phyloP scores from a whole-genome alignment of 129 eudicot genomes.

The Flaveria bidentis region DNA sequence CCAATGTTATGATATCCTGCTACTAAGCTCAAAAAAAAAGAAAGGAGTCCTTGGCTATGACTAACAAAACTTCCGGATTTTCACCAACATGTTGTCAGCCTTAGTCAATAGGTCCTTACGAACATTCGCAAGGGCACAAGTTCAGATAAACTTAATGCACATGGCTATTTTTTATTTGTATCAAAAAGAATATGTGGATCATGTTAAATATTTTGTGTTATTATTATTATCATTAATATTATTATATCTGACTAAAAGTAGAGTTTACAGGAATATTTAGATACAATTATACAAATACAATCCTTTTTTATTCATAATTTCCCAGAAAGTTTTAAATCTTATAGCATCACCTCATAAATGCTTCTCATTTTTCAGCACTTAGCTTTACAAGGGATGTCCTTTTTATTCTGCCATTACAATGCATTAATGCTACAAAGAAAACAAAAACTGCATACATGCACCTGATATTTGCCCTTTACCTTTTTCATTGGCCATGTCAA shows the following conservation, averaged over 20 bases:
- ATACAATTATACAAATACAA: background rate
- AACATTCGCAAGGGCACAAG: background rate
- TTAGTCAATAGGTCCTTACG: background rate
- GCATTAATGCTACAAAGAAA: slow-evolving; percentile 1
- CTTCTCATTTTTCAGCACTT: background rate
- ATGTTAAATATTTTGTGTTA: background rate
- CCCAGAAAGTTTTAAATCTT: background rate
- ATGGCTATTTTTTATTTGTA: slow-evolving; percentile 2
- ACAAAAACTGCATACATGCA: slow-evolving; percentile 14
- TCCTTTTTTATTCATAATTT: slow-evolving; percentile 6
- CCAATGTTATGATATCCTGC: background rate
- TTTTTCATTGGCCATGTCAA: slow-evolving; percentile 87
- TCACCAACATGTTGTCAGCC: slow-evolving; percentile 10
- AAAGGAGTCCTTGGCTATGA: slow-evolving; percentile 13
- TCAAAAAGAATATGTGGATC: background rate
- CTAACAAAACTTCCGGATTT: slow-evolving; percentile 4
- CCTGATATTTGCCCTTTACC: slow-evolving; percentile 47
- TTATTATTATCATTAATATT: background rate
- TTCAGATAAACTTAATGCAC: background rate
- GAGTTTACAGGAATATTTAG: background rate
- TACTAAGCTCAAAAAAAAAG: slow-evolving; percentile 18
- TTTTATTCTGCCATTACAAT: background rate
- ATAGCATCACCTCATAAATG: background rate
- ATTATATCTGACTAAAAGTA: slow-evolving; percentile 4
- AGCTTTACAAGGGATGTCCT: background rate